Evolutionary conservation across 2,329 filamentous ascomycete genomes (phyloP).

Genomic region (Botrytis galanthina): DNA sequence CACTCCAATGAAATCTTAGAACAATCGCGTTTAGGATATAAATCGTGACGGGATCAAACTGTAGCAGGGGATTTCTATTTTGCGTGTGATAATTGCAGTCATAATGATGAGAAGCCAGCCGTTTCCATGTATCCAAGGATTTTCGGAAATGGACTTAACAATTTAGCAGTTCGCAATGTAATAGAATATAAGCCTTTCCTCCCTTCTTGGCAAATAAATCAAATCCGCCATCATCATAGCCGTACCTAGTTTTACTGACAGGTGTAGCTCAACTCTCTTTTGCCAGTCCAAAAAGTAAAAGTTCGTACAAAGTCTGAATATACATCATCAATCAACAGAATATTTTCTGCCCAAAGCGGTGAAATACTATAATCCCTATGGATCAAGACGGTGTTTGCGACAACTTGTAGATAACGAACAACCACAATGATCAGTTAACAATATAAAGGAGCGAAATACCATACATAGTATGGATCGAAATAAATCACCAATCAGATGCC

Average conservation of each 20-base stretch:
- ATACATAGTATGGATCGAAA: not conserved
- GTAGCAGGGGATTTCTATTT: not conserved
- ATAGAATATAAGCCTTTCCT: not conserved
- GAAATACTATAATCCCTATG: not conserved
- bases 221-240: not conserved
- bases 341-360: slow-evolving; percentile 14
- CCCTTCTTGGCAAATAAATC: not conserved
- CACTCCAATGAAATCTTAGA: no score
- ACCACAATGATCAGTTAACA: not conserved
- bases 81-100: not conserved
- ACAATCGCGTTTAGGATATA: no score
- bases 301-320: not conserved
- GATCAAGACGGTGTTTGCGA: not conserved
- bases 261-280: not conserved
- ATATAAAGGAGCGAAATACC: not conserved
- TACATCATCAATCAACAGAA: not conserved
- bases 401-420: not conserved
- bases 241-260: not conserved
- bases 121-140: not conserved
- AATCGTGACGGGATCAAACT: not conserved
- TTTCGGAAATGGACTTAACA: not conserved
- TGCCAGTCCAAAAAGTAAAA: not conserved
- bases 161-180: no score
- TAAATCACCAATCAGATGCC: not conserved
- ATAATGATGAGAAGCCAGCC: not conserved